Percentiles rank a stretch among this genome's conserved stretches.
phyloP scores from a whole-genome alignment of 2,329 filamentous ascomycete species.

The Chrysoporthe austroafricana region DNA sequence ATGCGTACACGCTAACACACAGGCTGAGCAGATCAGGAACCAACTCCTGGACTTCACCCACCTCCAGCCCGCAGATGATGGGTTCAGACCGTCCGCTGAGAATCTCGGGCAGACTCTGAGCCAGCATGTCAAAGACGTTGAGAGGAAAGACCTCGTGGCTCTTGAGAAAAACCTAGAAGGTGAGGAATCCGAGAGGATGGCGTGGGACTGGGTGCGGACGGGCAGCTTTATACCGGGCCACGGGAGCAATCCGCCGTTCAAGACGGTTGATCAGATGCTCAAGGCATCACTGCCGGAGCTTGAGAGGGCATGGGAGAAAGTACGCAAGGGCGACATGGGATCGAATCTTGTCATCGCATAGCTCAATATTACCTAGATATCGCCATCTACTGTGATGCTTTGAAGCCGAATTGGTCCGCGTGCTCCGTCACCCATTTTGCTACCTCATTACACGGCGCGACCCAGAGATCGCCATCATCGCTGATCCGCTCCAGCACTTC shows the following conservation, averaged over 20 bases:
- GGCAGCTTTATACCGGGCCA: slow-evolving; percentile 12
- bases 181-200: slow-evolving; percentile 23
- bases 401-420: slow-evolving; percentile 21
- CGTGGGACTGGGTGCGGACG: slow-evolving; percentile 17
- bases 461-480: slow-evolving; percentile 34
- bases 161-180: slow-evolving; percentile 20
- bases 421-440: slow-evolving; percentile 34
- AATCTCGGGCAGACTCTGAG: not conserved
- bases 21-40: not conserved
- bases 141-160: slow-evolving; percentile 22
- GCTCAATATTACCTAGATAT: not conserved
- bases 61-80: not conserved
- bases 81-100: not conserved
- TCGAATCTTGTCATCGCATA: not conserved
- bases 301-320: slow-evolving; percentile 1
- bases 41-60: not conserved
- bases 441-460: slow-evolving; percentile 35
- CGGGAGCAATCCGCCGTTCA: slow-evolving; percentile 16
- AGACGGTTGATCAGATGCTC: slow-evolving; percentile 11
- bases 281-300: slow-evolving; percentile 12
- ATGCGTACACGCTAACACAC: not conserved
- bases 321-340: not conserved
- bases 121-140: slow-evolving; percentile 17
- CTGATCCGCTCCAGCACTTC: slow-evolving; percentile 32
- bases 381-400: not conserved